Evolutionary conservation across 345 rosid genomes (phyloP).

Genomic region (Bruguiera gymnorhiza): DNA sequence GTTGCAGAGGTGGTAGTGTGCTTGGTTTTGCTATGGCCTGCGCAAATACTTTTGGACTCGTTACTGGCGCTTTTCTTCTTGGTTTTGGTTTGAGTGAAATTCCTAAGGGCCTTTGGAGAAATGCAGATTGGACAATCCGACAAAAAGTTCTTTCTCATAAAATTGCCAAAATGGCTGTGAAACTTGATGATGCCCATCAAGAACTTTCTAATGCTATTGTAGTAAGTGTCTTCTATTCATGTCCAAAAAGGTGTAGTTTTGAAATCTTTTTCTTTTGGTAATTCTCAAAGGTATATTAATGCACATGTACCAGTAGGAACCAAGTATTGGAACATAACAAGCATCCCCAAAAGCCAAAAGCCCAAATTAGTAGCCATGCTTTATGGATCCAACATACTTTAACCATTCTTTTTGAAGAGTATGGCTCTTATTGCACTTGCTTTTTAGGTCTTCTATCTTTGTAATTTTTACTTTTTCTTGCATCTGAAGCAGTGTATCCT

Average conservation of each 20-base stretch:
- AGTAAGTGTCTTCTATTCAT: slow-evolving; percentile 39
- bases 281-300: too few relatives aligned
- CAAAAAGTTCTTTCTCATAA: slow-evolving; percentile 97
- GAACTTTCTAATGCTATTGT: slow-evolving; percentile 97
- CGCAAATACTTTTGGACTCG: slow-evolving; percentile 99
- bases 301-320: too few relatives aligned
- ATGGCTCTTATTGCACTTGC: too few relatives aligned
- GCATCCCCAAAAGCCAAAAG: not conserved
- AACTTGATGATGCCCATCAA: slow-evolving; percentile 96
- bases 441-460: too few relatives aligned
- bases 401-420: too few relatives aligned
- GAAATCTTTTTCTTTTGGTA: not conserved
- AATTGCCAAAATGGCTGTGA: slow-evolving; percentile 96
- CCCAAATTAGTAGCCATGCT: not conserved
- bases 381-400: too few relatives aligned
- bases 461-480: not conserved
- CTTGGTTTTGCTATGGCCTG: slow-evolving; percentile 97
- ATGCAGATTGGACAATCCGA: slow-evolving; percentile 87
- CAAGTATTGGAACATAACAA: too few relatives aligned
- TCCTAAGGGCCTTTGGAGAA: slow-evolving; percentile 86
- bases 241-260: not conserved
- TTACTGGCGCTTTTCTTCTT: slow-evolving; percentile 98
- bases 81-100: slow-evolving; percentile 98
- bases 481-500: not conserved
- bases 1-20: slow-evolving; percentile 56